Conservation (phyloP, 179 eudicot species). For the Beta macrorhiza region DNA sequence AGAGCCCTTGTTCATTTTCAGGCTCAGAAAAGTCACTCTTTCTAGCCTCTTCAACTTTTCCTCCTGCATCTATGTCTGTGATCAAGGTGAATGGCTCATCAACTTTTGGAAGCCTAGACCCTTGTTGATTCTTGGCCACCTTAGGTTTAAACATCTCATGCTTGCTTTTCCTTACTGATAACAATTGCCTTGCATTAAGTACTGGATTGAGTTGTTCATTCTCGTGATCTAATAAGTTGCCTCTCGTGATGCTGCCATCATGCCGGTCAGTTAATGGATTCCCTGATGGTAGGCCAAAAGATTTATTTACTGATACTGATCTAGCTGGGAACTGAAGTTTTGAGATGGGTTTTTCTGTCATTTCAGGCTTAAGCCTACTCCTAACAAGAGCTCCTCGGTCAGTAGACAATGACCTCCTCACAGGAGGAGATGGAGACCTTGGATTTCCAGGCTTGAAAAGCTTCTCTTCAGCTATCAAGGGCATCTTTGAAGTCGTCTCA, state of each 20-base stretch:
- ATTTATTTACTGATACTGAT: constrained; percentile 48
- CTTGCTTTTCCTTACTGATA: constrained; percentile 54
- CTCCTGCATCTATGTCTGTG: constrained; percentile 37
- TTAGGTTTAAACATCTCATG: constrained; percentile 54
- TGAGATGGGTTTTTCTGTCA: constrained; percentile 41
- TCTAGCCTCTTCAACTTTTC: constrained; percentile 47
- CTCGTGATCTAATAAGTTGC: constrained; percentile 30
- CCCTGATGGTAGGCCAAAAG: constrained; percentile 33
- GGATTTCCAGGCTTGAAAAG: constrained; percentile 34
- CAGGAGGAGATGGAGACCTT: constrained; percentile 84
- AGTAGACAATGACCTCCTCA: constrained; percentile 78
- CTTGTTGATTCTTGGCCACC: constrained; percentile 49
- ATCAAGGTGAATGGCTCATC: constrained; percentile 38
- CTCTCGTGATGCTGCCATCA: constrained; percentile 20
- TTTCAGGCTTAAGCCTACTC: constrained; percentile 62
- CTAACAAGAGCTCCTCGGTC: constrained; percentile 68
- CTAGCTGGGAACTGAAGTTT: constrained; percentile 55
- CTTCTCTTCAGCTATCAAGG: constrained; percentile 59
- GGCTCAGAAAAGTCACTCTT: constrained; percentile 61
- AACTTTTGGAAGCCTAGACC: constrained; percentile 41
- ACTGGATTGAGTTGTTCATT: constrained; percentile 60
- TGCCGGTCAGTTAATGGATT: constrained; percentile 34
- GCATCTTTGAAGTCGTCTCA: constrained; percentile 51
- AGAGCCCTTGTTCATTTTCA: constrained; percentile 54
- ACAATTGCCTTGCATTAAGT: constrained; percentile 54